These are phyloP conservation scores for Ganoderma meredithae DNA, from an alignment of 1,284 basidiomycete genomes.

Conservation along the genomic window DNA sequence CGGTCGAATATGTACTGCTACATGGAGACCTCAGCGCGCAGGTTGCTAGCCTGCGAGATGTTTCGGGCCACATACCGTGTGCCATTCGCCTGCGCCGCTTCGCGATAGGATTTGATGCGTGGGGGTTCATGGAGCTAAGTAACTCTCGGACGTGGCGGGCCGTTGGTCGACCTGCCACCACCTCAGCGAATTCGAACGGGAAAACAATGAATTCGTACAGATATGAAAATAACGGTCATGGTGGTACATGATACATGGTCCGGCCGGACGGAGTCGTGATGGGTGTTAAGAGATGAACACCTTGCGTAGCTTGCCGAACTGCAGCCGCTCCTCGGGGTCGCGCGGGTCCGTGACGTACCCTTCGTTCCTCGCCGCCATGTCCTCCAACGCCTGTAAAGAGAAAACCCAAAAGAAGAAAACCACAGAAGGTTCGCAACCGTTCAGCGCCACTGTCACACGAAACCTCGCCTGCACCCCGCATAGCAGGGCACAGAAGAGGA, in stretches of 20 bases:
- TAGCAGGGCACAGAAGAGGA: background rate
- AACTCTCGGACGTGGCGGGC: background rate
- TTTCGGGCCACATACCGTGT: conserved; percentile 3
- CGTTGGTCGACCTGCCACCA: background rate
- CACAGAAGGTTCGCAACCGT: background rate
- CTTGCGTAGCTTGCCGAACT: conserved; percentile 77
- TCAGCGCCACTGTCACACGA: background rate
- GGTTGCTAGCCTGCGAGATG: background rate
- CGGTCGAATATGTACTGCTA: no score
- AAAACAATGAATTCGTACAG: background rate
- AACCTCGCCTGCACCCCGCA: background rate
- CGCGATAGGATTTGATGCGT: background rate
- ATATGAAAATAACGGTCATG: background rate
- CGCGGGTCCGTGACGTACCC: conserved; percentile 85
- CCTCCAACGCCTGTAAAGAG: conserved; percentile 73
- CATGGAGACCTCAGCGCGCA: no score
- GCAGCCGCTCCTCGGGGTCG: conserved; percentile 66
- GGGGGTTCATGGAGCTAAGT: background rate
- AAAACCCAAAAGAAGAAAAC: no score
- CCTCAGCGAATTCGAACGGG: background rate
- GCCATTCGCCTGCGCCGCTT: conserved; percentile 1
- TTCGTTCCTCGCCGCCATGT: conserved; percentile 81
- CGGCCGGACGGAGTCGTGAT: background rate
- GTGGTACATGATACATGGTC: conserved; percentile 20
- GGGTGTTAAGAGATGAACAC: conserved; percentile 80